Conservation (phyloP, 2,329 filamentous ascomycete species). For the Bisporella sp. region DNA sequence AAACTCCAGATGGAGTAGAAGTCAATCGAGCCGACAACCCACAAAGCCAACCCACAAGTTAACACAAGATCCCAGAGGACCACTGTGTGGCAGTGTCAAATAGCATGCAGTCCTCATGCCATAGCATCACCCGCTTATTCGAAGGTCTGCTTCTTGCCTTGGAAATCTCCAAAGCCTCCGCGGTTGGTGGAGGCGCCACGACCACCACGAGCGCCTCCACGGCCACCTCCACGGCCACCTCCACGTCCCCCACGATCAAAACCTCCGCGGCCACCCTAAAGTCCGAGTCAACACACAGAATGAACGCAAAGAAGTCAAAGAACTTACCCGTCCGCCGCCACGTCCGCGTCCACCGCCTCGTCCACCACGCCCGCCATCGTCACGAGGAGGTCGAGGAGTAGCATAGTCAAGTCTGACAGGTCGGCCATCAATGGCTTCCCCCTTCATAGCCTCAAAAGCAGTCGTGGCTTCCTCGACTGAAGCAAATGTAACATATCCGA, state of each 20-base stretch:
- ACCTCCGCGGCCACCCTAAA: constrained; percentile 31
- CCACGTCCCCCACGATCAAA: constrained; percentile 23
- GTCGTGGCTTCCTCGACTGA: constrained; percentile 60
- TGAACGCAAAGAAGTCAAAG: too few species aligned
- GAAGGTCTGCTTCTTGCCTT: constrained; percentile 45
- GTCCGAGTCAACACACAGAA: constrained; percentile 13
- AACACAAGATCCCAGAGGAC: constrained; percentile 14
- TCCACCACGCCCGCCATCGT: constrained; percentile 35
- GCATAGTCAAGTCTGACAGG: constrained; percentile 63
- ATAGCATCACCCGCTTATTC: constrained; percentile 13
- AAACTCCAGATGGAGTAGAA: constrained; percentile 26
- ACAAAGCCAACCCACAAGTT: constrained; percentile 29
- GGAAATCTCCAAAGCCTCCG: constrained; percentile 52
- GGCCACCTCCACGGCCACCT: constrained; percentile 26
- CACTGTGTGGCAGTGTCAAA: constrained; percentile 18
- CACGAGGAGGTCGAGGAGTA: constrained; percentile 47
- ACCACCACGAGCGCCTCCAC: constrained; percentile 32
- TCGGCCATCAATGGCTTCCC: constrained; percentile 57
- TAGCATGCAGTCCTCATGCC: constrained; percentile 12
- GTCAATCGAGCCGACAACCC: constrained; percentile 31
- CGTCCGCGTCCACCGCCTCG: constrained; percentile 34
- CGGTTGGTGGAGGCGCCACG: constrained; percentile 42
- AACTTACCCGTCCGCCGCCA: constrained; percentile 14
- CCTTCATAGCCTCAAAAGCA: constrained; percentile 56
- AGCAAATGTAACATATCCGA: constrained; percentile 65